Base-by-base conservation (phyloP, 1,284 basidiomycete genomes). In the Boletus smithii region DNA sequence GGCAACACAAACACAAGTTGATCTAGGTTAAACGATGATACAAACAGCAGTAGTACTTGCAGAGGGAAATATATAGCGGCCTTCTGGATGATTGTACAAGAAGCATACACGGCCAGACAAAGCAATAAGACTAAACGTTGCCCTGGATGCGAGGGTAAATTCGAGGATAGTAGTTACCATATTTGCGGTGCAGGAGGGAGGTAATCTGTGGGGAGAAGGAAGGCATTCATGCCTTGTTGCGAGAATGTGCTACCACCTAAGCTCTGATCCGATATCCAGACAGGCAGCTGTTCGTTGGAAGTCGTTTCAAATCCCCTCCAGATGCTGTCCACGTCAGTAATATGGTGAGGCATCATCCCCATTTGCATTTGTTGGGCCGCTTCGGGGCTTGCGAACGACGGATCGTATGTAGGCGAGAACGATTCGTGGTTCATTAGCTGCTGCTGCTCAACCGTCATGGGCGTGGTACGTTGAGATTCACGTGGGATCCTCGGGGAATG, bases 211-310 rank as follows among this genome's bases (percentile, higher is more conserved):
- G 88, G 88, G 35, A 91, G 73, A 44, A 91, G 71, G 68, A 89
- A 90, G 13, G 88, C 86, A 60, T 91, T 85, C 72, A 91, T 87
- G 49, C 88, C 88, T 57, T 85, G 77, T 63, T 88, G 86, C 20
- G 80, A 76, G 65, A 90, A 84, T 6, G 81, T 77, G 53, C 72
- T 77, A 43, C 86, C 87, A 34, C 87, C 87, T 2, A 90, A 68
- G 51, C 77, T 87, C 63, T 87, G 83, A 61, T 90, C 88, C 31
- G 86, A 85, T 36, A 89, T 80, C 87, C 87, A 90, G 20, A 89
- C 81, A 20, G 87, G 87, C 11, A 88, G 71, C 58, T 88, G 85
- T 58, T 88, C 85, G 50, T 73, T 83, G 8, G 83, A 70, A 23
- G 82, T 82, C 60, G 74, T 74, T 63, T 85, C 83, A 58, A 86